Conservation (phyloP, 768 basidiomycete genomes). For the Lepiota venenata region DNA sequence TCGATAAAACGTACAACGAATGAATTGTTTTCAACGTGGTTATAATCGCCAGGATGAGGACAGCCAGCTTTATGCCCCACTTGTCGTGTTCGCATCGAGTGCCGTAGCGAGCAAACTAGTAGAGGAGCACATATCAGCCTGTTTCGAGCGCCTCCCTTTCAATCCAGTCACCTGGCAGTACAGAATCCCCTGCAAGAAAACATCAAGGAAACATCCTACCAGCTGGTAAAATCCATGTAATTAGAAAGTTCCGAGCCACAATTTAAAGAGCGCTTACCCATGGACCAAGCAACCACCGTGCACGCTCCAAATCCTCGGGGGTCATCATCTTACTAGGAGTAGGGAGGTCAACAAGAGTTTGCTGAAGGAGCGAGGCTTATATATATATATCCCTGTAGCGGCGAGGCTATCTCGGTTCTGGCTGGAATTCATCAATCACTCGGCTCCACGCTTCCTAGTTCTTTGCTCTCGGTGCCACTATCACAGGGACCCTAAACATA, state of each 20-base stretch:
- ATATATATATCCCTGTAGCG: too few relatives aligned
- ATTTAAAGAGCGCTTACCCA: constrained; percentile 21
- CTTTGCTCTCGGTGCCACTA: too few relatives aligned
- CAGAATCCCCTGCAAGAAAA: constrained; percentile 28
- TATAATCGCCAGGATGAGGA: constrained; percentile 22
- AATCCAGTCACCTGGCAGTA: constrained; percentile 23
- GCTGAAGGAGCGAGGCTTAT: too few relatives aligned
- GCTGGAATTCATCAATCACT: too few relatives aligned
- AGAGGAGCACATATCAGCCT: neutral
- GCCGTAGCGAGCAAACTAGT: constrained; percentile 27
- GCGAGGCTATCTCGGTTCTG: too few relatives aligned
- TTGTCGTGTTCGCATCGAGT: constrained; percentile 21
- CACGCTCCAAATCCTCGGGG: constrained; percentile 19
- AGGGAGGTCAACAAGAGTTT: too few relatives aligned
- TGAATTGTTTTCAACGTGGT: constrained; percentile 29
- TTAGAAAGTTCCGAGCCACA: neutral
- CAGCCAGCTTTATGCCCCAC: constrained; percentile 17
- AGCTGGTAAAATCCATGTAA: constrained; percentile 18
- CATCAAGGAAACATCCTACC: constrained; percentile 25
- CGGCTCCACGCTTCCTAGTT: too few relatives aligned
- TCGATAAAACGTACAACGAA: constrained; percentile 21
- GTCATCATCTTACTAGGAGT: constrained; percentile 19
- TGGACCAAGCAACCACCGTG: constrained; percentile 26
- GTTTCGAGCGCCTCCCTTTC: neutral
- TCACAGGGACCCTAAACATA: too few relatives aligned